Evolutionary conservation across 2,329 filamentous ascomycete genomes (phyloP), one percentile per base, ranked within the genome.

Genomic region (Endothia cerciana): DNA sequence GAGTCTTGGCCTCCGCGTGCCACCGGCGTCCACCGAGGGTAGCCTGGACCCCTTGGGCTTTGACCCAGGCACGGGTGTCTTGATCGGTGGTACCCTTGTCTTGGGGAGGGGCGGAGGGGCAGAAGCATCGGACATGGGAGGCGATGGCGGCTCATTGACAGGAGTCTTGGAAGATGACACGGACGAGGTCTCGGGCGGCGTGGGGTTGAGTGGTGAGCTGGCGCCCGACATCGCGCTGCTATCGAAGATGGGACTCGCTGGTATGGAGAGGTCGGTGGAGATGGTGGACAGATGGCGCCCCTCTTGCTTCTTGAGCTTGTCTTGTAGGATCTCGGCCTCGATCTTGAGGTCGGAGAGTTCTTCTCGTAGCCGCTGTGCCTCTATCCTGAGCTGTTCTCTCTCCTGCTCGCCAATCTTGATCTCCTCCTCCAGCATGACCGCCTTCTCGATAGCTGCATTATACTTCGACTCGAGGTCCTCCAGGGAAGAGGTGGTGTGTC

Each of bases 401-500:
- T 99, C 95, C 78, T 96, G 91, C 75, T 99, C 95, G 57, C 93
- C 92, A 55, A 88, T 86, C 79, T 91, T 94, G 74, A 98, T 91
- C 77, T 98, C 95, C 77, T 97, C 94, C 76, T 99, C 95, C 80
- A 97, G 87, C 85, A 99, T 88, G 33, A 99, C 95, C 11, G 86
- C 89, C 63, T 94, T 86, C 80, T 99, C 95, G 72, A 99, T 96
- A 4, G 94, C 88, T 65, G 96, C 87, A 76, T 97, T 98, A 79
- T 95, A 97, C 79, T 98, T 99, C 69, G 91, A 94, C 79, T 99
- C 95, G 77, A 99, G 84, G 75, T 99, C 95, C 79, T 99, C 95
- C 69, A 98, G 87, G 60, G 94, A 97, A 55, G 94, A 97, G 43
- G 93, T 94, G 36, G 94, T 97, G 78, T 97, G 95, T 72, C 95